Evolutionary conservation across 2,329 filamentous ascomycete species (phyloP), one percentile per base, ranked within the genome.

Genomic region (Whalleya microplaca): DNA sequence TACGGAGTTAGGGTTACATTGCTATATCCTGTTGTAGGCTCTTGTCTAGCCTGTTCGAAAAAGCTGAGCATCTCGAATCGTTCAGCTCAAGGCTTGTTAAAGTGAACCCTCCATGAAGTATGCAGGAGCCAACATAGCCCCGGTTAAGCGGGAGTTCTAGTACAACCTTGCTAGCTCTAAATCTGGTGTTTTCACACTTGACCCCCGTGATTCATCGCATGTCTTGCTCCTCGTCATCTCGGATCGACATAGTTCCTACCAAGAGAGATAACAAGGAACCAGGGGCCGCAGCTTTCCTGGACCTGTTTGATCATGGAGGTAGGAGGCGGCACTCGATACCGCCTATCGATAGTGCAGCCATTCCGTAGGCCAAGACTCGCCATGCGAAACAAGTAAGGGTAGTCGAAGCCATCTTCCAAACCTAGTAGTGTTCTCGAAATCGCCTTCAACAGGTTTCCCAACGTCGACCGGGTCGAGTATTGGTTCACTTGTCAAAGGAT

Each of bases 231-330:
- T 65, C 60, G 43, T 70, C 66, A 70, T 69, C 60, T 69, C 68
- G 67, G 68, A 69, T 70, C 62, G 59, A 53, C 64, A 53, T 56
- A 42, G 48, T 66, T 69, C 68, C 68, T 65, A 58, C 51, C 58
- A 57, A 49, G 50, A 59, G 51, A 21, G 44, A 21, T 47, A 27
- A 50, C 29, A 51, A 54, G 21, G 5, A 41, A 41, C 20, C 21
- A 41, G 45, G 40, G 47, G 41, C 23, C 9, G 23, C 23, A 44
- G 29, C 53, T 44, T 55, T 32, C 45, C 37, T 53, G 47, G 41
- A 45, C 43, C 37, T 51, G 46, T 29, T 46, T 47, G 21, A 43
- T 48, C 20, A 21, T 41, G 43, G 29, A 41, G 21, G 29, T 42
- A 46, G 40, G 27, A 55, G 40, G 32, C 23, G 45, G 20, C 16